Conservation (phyloP, 192 early-diverging fungal species). For the Linnemannia elongata region DNA sequence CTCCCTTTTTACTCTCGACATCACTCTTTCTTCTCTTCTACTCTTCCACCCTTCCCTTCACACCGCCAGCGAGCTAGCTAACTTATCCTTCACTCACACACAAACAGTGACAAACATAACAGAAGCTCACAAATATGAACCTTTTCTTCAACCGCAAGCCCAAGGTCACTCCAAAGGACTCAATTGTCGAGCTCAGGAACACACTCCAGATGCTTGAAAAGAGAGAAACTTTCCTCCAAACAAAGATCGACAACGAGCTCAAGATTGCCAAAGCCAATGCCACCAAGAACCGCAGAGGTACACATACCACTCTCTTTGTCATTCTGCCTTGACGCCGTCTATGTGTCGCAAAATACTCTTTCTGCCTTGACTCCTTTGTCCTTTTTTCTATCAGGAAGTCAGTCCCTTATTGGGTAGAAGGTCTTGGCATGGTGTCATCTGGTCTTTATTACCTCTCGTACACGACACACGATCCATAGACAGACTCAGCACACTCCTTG, state of each 20-base stretch:
- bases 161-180: conserved; percentile 90
- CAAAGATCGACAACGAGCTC: conserved; percentile 89
- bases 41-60: neutral
- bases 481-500: neutral
- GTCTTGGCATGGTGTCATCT: conserved; percentile 10
- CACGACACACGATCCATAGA: neutral
- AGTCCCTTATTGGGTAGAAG: neutral
- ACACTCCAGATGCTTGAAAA: conserved; percentile 96
- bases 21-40: neutral
- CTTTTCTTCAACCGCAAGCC: conserved; percentile 77
- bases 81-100: neutral
- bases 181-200: conserved; percentile 93
- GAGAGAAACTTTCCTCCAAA: conserved; percentile 87
- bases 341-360: neutral
- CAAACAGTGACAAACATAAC: neutral
- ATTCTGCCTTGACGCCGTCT: neutral
- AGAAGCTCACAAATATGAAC: conserved; percentile 66
- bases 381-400: neutral
- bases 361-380: neutral
- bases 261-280: conserved; percentile 91
- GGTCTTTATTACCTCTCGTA: neutral
- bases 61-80: neutral
- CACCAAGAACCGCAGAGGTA: conserved; percentile 93
- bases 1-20: neutral
- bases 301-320: neutral